These are phyloP conservation scores for Choiromyces venosus DNA, from an alignment of 495 filamentous ascomycete species.

Conservation along the genomic window DNA sequence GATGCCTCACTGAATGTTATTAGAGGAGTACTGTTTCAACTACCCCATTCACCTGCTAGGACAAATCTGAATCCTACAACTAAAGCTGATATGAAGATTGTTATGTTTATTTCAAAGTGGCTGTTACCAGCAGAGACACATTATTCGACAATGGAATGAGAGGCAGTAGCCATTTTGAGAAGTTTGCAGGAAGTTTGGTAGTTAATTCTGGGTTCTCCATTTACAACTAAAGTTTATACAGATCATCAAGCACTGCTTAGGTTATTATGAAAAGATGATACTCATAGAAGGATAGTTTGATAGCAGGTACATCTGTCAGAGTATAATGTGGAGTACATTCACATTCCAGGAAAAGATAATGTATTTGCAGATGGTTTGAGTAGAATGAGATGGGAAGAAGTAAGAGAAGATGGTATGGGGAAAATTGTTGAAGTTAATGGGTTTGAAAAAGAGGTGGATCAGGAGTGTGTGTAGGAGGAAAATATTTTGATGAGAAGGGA, in stretches of 20 bases:
- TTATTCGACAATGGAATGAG: neutral
- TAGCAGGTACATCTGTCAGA: neutral
- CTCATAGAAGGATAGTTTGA: neutral
- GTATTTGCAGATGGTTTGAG: neutral
- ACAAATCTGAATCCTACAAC: neutral
- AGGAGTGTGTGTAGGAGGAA: too few species aligned
- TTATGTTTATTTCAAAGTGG: constrained; percentile 8
- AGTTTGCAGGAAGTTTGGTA: neutral
- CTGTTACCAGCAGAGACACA: neutral
- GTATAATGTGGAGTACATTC: neutral
- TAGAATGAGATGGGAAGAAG: neutral
- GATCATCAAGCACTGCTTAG: neutral
- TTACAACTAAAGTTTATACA: constrained; percentile 6
- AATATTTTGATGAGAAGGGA: too few species aligned
- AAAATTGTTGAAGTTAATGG: too few species aligned
- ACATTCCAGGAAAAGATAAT: neutral
- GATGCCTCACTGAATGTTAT: neutral
- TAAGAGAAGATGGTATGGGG: too few species aligned
- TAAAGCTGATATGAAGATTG: neutral
- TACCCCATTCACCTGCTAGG: neutral
- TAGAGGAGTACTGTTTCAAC: constrained; percentile 6
- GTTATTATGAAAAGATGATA: neutral
- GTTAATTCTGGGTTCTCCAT: neutral
- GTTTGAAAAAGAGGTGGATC: too few species aligned
- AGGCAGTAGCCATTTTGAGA: neutral